Evolutionary conservation across 2,329 filamentous ascomycete species (phyloP).

Genomic region (Claviceps sorghi): DNA sequence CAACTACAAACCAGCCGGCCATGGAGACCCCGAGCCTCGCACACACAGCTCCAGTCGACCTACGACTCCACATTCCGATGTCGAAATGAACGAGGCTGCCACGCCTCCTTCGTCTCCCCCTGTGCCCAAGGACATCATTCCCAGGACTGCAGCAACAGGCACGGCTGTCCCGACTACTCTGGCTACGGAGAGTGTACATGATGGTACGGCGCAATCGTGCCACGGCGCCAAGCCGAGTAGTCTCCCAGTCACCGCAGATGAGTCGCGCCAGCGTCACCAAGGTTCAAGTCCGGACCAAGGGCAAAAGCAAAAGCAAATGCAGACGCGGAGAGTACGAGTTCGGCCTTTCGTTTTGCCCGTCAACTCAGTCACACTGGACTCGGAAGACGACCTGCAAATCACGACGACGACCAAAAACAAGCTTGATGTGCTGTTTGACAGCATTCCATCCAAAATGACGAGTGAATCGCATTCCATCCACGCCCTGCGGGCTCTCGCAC

Average conservation of each 20-base stretch:
- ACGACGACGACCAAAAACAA: slow-evolving; percentile 33
- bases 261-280: slow-evolving; percentile 45
- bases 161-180: neutral
- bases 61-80: slow-evolving; percentile 36
- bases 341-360: slow-evolving; percentile 28
- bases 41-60: slow-evolving; percentile 41
- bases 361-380: slow-evolving; percentile 27
- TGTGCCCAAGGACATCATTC: slow-evolving; percentile 13
- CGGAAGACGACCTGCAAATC: slow-evolving; percentile 53
- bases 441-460: slow-evolving; percentile 46
- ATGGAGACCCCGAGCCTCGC: neutral
- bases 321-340: slow-evolving; percentile 36
- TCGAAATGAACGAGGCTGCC: slow-evolving; percentile 34
- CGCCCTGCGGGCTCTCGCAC: slow-evolving; percentile 58
- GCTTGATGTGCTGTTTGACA: slow-evolving; percentile 53
- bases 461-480: slow-evolving; percentile 50
- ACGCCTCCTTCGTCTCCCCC: slow-evolving; percentile 63
- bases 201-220: neutral
- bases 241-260: slow-evolving; percentile 19
- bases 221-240: neutral
- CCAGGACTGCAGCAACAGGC: slow-evolving; percentile 9
- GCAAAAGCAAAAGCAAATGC: slow-evolving; percentile 16
- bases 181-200: neutral
- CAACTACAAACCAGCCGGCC: slow-evolving; percentile 46
- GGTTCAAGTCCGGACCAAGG: slow-evolving; percentile 15